Base-by-base conservation (phyloP, 306 rosid genomes). In the Ormosia semicastrata region DNA sequence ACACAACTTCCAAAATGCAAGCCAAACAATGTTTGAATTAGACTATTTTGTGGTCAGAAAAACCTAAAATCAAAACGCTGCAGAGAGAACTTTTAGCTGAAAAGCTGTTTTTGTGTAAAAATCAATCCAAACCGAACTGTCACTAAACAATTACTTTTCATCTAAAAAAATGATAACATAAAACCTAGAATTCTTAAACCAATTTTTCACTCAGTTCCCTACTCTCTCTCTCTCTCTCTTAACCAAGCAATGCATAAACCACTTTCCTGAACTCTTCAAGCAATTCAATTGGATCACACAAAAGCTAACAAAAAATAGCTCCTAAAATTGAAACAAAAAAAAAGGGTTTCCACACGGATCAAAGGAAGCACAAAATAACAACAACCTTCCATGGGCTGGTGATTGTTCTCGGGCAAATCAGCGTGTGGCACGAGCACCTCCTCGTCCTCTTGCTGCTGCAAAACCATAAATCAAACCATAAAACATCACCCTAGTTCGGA, bases 391-490 rank as follows among this genome's bases (percentile, higher is more conserved):
- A 91, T 91, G 30, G 94, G 92, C 59, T 93, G 95, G 76, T 91
- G 95, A 88, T 91, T 89, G 82, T 89, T 91, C 83, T 91, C 95
- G 0, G 92, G 85, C 86, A 91, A 89, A 89, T 93, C 97, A 2
- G 97, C 83, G 69, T 88, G 95, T 30, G 95, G 97, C 44, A 93
- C 94, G 66, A 93, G 97, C 92, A 89, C 89, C 88, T 91, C 95
- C 75, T 93, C 95, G 36, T 93, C 97, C 90, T 92, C 97, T 73
- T 87, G 94, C 75, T 86, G 95, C 97, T 90, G 90, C 67, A 76
- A 86, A 84, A 18, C 5, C 78, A 69, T 53, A 78, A 73, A 40
- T 49, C 63, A 70, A 85, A 85, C 71, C 24, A 24, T 24, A 24
- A 24, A 24, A 80, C 80, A 68, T 80, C 86, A 73, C 40, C 13